These are phyloP conservation scores for Eustoma russellianum DNA, from an alignment of 257 asterid genomes.

Conservation along the genomic window DNA sequence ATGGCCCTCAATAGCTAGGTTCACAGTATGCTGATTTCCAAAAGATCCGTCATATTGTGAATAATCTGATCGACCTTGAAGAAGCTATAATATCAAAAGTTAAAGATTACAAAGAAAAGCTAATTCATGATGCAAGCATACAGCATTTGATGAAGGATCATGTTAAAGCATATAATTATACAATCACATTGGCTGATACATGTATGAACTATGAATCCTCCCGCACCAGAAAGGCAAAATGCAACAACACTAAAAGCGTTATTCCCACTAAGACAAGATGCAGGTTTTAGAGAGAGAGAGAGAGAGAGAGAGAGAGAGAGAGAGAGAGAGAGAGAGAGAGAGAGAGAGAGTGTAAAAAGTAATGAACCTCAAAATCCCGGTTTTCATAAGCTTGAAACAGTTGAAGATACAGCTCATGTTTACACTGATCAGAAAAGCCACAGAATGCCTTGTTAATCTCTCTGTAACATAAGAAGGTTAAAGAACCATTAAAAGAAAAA, in stretches of 20 bases:
- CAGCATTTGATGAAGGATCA: background rate
- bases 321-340: too few relatives aligned
- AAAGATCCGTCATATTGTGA: conserved; percentile 9
- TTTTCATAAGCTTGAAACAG: conserved; percentile 14
- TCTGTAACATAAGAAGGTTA: conserved; percentile 14
- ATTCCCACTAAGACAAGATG: too few relatives aligned
- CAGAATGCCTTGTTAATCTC: conserved; percentile 81
- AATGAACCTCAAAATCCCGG: conserved; percentile 14
- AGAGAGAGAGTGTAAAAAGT: background rate
- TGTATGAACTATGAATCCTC: background rate
- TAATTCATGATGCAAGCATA: background rate
- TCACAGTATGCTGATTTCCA: conserved; percentile 7
- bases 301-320: too few relatives aligned
- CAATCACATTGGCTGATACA: background rate
- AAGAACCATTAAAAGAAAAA: background rate
- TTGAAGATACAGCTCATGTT: conserved; percentile 19
- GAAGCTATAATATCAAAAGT: conserved; percentile 10
- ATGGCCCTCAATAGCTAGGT: conserved; percentile 1
- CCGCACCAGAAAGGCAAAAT: background rate
- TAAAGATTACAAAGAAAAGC: conserved; percentile 2
- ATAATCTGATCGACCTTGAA: conserved; percentile 22
- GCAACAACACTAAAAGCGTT: too few relatives aligned
- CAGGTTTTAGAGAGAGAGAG: too few relatives aligned
- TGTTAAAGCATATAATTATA: background rate
- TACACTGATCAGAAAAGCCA: conserved; percentile 51